Evolutionary conservation across 2,329 filamentous ascomycete species (phyloP).

Genomic region (Arthrobotrys conoides): DNA sequence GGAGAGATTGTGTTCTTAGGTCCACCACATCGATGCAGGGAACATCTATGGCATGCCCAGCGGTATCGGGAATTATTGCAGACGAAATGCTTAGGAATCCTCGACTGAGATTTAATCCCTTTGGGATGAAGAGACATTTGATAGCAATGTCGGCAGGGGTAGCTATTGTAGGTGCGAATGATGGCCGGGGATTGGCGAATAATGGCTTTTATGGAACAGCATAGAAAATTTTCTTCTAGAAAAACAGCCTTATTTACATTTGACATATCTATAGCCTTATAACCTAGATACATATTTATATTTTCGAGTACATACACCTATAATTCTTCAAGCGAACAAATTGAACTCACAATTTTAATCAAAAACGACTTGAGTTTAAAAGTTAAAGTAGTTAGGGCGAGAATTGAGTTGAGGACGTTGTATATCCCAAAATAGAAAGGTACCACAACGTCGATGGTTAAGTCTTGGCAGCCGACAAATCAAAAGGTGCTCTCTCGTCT

Average conservation of each 20-base stretch:
- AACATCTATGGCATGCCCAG: constrained; percentile 78
- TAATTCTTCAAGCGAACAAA: no score
- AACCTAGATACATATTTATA: no score
- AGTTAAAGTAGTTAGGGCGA: no score
- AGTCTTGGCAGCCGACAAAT: constrained; percentile 29
- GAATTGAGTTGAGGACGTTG: constrained; percentile 13
- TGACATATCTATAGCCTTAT: not conserved
- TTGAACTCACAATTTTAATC: no score
- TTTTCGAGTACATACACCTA: not conserved
- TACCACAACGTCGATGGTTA: constrained; percentile 4
- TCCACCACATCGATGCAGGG: constrained; percentile 71
- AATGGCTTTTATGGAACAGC: constrained; percentile 45
- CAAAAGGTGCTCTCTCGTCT: constrained; percentile 24
- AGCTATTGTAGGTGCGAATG: constrained; percentile 34
- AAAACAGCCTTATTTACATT: not conserved
- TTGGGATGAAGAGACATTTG: constrained; percentile 61
- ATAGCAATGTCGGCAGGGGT: constrained; percentile 37
- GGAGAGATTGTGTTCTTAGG: not conserved
- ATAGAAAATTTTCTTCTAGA: not conserved
- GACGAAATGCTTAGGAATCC: constrained; percentile 59
- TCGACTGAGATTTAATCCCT: constrained; percentile 51
- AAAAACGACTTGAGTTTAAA: no score
- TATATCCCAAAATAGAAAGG: not conserved
- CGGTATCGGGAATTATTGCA: constrained; percentile 63
- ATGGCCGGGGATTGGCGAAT: constrained; percentile 39